Percentiles rank a stretch among this genome's conserved stretches.
These are phyloP conservation scores for Cordyceps cicadae DNA, from an alignment of 2,329 filamentous ascomycete genomes.

Conservation along the genomic window DNA sequence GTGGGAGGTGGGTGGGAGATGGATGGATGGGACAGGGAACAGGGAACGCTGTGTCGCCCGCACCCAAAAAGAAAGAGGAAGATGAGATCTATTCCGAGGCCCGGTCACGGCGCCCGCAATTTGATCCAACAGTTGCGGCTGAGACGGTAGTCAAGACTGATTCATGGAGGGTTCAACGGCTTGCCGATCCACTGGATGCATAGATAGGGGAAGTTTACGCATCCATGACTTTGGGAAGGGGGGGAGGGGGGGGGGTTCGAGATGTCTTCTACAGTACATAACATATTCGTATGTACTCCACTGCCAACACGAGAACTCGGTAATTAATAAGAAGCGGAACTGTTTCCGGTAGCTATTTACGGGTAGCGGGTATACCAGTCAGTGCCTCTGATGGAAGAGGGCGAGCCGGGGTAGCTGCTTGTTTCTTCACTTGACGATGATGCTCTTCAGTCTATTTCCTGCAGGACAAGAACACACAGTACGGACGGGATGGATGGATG, in stretches of 20 bases:
- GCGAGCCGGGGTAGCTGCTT: too few species aligned
- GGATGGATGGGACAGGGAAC: not conserved
- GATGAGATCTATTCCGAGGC: not conserved
- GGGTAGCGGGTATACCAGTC: too few species aligned
- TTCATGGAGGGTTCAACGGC: not conserved
- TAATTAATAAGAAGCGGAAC: too few species aligned
- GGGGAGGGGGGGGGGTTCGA: too few species aligned
- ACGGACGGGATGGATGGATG: too few species aligned
- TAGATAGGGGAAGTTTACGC: not conserved
- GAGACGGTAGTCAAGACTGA: not conserved
- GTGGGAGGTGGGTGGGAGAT: too few species aligned
- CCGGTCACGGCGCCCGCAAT: not conserved
- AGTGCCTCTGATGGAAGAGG: too few species aligned
- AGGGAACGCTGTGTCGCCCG: too few species aligned
- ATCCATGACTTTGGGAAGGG: not conserved
- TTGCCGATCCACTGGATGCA: not conserved
- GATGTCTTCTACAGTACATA: too few species aligned
- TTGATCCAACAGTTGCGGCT: not conserved
- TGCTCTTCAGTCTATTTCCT: constrained; percentile 2
- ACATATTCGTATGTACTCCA: not conserved
- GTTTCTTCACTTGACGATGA: too few species aligned
- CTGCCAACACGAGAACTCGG: not conserved
- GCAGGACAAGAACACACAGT: not conserved
- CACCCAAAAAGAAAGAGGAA: not conserved
- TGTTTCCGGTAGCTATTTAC: too few species aligned